Conservation (phyloP, 2,329 filamentous ascomycete species). For the Nigrograna mackinnonii region DNA sequence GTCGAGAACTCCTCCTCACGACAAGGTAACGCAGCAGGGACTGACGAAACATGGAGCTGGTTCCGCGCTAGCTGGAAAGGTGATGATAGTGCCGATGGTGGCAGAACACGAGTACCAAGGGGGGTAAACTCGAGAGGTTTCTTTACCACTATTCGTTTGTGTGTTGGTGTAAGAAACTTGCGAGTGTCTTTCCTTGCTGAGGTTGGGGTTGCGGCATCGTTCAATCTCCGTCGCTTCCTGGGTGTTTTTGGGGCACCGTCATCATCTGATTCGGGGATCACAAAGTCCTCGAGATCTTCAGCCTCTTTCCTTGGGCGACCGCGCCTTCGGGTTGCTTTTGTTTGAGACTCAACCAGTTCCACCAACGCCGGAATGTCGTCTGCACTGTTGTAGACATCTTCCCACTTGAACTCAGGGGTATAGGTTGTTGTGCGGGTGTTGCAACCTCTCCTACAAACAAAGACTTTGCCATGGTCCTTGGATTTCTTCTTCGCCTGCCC, state of each 20-base stretch:
- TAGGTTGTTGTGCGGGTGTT: slow-evolving; percentile 89
- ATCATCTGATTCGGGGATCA: slow-evolving; percentile 45
- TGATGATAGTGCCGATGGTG: slow-evolving; percentile 76
- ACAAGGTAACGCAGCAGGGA: slow-evolving; percentile 86
- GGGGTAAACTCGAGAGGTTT: slow-evolving; percentile 95
- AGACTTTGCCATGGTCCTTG: slow-evolving; percentile 80
- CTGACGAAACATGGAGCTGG: slow-evolving; percentile 89
- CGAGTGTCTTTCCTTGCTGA: slow-evolving; percentile 51
- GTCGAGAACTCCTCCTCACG: slow-evolving; percentile 88
- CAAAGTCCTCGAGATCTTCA: slow-evolving; percentile 49
- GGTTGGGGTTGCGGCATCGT: slow-evolving; percentile 47
- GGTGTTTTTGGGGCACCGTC: slow-evolving; percentile 48
- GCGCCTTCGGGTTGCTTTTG: slow-evolving; percentile 69
- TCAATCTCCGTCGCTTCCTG: slow-evolving; percentile 53
- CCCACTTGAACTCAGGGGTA: slow-evolving; percentile 91
- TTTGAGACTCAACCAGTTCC: slow-evolving; percentile 69
- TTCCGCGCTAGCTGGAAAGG: slow-evolving; percentile 91
- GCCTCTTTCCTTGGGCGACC: slow-evolving; percentile 35
- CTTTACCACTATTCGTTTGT: slow-evolving; percentile 74
- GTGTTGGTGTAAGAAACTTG: slow-evolving; percentile 64
- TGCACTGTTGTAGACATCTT: slow-evolving; percentile 74
- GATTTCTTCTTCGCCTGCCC: slow-evolving; percentile 75
- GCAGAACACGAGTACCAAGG: slow-evolving; percentile 83
- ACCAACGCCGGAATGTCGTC: slow-evolving; percentile 69
- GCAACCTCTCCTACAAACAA: slow-evolving; percentile 86